Base-by-base conservation (phyloP, 805 yeast genomes). In the Suhomyces vadensis region DNA sequence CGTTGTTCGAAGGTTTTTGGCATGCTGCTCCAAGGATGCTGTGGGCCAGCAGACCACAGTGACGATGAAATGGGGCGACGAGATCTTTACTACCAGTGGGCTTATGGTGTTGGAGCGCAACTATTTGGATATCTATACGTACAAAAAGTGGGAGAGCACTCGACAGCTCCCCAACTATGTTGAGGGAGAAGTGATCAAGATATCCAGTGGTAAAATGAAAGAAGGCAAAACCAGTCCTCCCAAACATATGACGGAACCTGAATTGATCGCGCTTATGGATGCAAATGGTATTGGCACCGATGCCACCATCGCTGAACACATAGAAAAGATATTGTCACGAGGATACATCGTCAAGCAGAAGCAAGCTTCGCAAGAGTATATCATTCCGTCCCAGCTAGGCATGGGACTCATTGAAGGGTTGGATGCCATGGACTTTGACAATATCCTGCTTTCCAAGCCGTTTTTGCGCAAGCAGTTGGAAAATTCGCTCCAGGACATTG, bases 231-330 rank as follows among this genome's bases (percentile, higher is more conserved):
- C 99, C 0, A 58, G 83, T 0, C 82, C 97, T 0, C 99, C 99
- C 0, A 64, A 68, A 22, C 85, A 82, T 42, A 76, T 94, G 74
- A 92, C 98, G 0, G 99, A 94, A 62, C 76, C 96, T 0, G 99
- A 92, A 58, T 73, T 94, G 17, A 89, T 94, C 65, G 84, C 88
- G 7, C 68, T 94, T 37, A 94, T 94, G 99, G 98, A 95, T 68
- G 87, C 82, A 8, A 94, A 94, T 63, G 98, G 98, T 0, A 94
- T 94, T 36, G 99, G 99, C 2, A 94, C 99, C 0, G 99, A 94
- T 69, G 99, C 99, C 0, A 94, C 99, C 0, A 95, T 94, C 64
- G 99, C 98, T 0, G 99, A 94, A 35, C 99, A 94, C 64, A 94
- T 94, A 29, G 90, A 86, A 46, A 91, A 87, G 58, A 82, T 94